These are phyloP conservation scores for Turritis glabra DNA, from an alignment of 345 rosid species.

Conservation along the genomic window DNA sequence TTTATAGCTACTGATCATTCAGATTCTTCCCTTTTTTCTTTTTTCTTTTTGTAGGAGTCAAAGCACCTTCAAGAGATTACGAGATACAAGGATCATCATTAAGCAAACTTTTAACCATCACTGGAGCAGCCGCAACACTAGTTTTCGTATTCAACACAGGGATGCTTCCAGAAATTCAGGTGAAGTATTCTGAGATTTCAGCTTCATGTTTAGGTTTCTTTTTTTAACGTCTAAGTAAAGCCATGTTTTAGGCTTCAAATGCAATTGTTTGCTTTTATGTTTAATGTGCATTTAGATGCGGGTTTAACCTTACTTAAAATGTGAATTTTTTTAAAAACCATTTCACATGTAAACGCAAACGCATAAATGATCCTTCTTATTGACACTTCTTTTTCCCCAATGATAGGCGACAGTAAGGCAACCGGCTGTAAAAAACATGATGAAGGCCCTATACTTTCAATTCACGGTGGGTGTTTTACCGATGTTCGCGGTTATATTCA, in stretches of 20 bases:
- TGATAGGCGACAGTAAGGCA: neutral
- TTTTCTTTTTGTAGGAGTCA: constrained; percentile 49
- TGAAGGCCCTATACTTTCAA: neutral
- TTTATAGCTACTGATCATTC: neutral
- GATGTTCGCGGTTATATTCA: neutral
- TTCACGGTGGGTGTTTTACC: neutral
- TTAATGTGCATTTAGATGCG: neutral
- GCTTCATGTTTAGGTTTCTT: too few relatives aligned
- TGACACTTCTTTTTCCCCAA: neutral
- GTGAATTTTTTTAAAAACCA: too few relatives aligned
- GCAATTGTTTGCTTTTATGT: neutral
- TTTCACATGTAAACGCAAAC: too few relatives aligned
- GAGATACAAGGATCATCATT: constrained; percentile 53
- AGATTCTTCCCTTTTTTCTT: neutral
- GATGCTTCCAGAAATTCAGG: constrained; percentile 94
- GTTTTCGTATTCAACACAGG: constrained; percentile 95
- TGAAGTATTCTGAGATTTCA: neutral
- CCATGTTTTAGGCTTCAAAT: neutral
- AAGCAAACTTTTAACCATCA: constrained; percentile 58
- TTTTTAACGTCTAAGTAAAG: too few relatives aligned
- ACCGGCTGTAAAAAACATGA: neutral
- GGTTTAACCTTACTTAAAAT: too few relatives aligned
- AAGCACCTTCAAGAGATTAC: constrained; percentile 76
- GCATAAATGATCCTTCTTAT: neutral
- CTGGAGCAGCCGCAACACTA: constrained; percentile 81